phyloP scores from a whole-genome alignment of 2,329 filamentous ascomycete genomes.

The Rugonectria rugulosa region DNA sequence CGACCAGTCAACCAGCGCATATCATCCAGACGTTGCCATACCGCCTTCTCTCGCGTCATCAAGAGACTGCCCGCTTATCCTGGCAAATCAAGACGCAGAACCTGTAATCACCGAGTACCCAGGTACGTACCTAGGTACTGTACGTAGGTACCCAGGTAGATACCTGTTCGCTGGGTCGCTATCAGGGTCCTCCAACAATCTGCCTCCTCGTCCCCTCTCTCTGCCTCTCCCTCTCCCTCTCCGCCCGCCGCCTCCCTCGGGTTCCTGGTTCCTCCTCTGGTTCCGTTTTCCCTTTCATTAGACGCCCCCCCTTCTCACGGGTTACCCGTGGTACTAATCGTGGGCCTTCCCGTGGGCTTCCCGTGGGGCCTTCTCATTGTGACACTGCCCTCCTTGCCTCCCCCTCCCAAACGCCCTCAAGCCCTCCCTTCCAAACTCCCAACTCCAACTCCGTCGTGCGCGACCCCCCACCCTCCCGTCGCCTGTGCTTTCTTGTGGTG shows the following conservation, averaged over 20 bases:
- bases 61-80: background rate
- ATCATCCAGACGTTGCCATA: background rate
- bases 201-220: too few relatives aligned
- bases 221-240: too few relatives aligned
- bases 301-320: constrained; percentile 18
- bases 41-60: background rate
- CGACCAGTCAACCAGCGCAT: background rate
- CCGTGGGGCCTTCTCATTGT: constrained; percentile 17
- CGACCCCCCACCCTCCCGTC: constrained; percentile 31
- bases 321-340: constrained; percentile 17
- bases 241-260: constrained; percentile 2
- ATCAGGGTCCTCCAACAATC: constrained; percentile 26
- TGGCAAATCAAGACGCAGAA: constrained; percentile 27
- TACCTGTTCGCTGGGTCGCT: constrained; percentile 21
- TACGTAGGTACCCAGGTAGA: too few relatives aligned
- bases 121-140: too few relatives aligned
- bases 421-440: too few relatives aligned
- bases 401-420: too few relatives aligned
- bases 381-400: background rate
- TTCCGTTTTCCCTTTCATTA: constrained; percentile 19
- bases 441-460: too few relatives aligned
- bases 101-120: too few relatives aligned
- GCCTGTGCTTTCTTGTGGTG: constrained; percentile 33
- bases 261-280: constrained; percentile 29
- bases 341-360: constrained; percentile 25